phyloP scores from a whole-genome alignment of 805 yeast genomes.

The Osmozyma mogii region DNA sequence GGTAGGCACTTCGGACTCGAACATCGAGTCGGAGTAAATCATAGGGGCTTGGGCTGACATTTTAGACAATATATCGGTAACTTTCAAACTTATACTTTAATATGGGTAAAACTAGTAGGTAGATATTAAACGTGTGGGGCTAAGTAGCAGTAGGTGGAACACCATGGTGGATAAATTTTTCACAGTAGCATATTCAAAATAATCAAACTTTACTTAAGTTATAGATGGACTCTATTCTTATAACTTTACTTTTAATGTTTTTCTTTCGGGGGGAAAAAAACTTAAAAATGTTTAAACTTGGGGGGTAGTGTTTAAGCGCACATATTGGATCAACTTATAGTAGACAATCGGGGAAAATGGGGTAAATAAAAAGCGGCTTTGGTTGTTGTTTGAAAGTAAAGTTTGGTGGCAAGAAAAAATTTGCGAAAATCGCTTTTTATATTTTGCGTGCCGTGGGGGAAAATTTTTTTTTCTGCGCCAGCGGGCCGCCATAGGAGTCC shows the following conservation, averaged over 20 bases:
- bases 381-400: background rate
- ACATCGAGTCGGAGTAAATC: conserved; percentile 10
- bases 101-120: conserved; percentile 10
- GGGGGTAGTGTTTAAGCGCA: conserved; percentile 1
- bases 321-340: background rate
- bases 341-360: background rate
- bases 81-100: conserved; percentile 3
- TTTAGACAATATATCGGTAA: conserved; percentile 3
- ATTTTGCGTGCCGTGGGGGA: background rate
- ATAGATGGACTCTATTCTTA: no score
- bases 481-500: no score
- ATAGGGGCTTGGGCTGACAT: conserved; percentile 13
- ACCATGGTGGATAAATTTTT: conserved; percentile 27
- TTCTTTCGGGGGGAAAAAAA: conserved; percentile 12
- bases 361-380: background rate
- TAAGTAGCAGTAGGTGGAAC: no score
- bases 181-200: conserved; percentile 31
- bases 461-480: no score
- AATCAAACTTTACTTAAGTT: no score
- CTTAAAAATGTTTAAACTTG: no score
- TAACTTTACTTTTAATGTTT: no score
- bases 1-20: conserved; percentile 8
- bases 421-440: background rate
- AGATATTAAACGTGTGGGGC: no score
- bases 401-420: background rate